A percentile compares a stretch with the other conserved stretches of the same genome.
phyloP scores from a whole-genome alignment of 2,329 filamentous ascomycete species.

The Xylariaceae sp. region DNA sequence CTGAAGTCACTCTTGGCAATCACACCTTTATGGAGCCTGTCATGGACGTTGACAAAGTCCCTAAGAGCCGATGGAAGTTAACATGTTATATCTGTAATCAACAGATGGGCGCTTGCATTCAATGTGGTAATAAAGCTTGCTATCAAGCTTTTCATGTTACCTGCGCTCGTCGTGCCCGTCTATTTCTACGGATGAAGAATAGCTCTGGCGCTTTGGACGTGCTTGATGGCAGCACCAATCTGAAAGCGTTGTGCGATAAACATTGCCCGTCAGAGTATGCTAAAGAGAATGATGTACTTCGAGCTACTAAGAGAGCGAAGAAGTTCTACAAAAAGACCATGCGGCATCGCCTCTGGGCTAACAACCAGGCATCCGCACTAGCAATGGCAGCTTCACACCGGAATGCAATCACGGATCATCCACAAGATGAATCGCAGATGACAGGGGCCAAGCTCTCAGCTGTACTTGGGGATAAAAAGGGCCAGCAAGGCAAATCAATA shows the following conservation, averaged over 20 bases:
- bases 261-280: constrained; percentile 91
- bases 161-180: constrained; percentile 83
- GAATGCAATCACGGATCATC: constrained; percentile 68
- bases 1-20: constrained; percentile 93
- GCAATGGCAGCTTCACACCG: constrained; percentile 77
- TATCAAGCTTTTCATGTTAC: constrained; percentile 98
- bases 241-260: constrained; percentile 96
- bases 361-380: constrained; percentile 83
- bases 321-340: constrained; percentile 89
- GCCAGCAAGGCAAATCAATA: constrained; percentile 68
- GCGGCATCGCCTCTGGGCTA: constrained; percentile 88
- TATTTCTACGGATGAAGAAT: constrained; percentile 97
- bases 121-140: constrained; percentile 96
- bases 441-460: constrained; percentile 82
- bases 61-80: constrained; percentile 90
- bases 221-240: constrained; percentile 76
- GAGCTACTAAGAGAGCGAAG: constrained; percentile 81
- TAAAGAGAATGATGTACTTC: constrained; percentile 81
- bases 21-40: constrained; percentile 98
- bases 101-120: constrained; percentile 97
- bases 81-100: constrained; percentile 97
- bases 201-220: constrained; percentile 79
- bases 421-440: constrained; percentile 80
- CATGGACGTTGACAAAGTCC: constrained; percentile 97
- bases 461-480: constrained; percentile 76